Evolutionary conservation across 371 early-diverging fungal species (phyloP).

Genomic region (Mortierella sp.): DNA sequence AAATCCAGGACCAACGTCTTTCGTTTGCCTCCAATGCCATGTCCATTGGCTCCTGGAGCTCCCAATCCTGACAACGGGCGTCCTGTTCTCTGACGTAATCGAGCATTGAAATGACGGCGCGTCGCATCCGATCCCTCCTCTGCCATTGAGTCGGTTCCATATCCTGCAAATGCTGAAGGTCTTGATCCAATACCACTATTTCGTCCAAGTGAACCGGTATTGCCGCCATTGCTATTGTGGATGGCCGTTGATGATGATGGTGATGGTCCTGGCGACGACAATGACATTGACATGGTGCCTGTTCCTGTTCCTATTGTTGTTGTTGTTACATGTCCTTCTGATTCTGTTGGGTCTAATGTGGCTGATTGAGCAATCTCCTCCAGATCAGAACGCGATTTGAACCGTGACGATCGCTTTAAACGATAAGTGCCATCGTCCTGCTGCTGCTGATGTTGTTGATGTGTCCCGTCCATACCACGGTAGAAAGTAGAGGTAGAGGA

Average conservation of each 20-base stretch:
- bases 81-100: constrained; percentile 33
- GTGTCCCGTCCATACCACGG: background rate
- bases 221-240: background rate
- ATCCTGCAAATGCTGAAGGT: constrained; percentile 11
- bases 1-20: constrained; percentile 96
- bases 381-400: constrained; percentile 50
- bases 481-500: too few relatives aligned
- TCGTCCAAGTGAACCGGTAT: constrained; percentile 1
- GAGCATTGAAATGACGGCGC: constrained; percentile 10
- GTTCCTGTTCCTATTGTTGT: background rate
- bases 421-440: constrained; percentile 27
- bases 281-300: background rate
- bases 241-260: too few relatives aligned
- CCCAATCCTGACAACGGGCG: constrained; percentile 46
- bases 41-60: constrained; percentile 8
- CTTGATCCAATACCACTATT: constrained; percentile 1
- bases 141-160: constrained; percentile 52
- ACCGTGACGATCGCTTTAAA: constrained; percentile 42
- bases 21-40: constrained; percentile 33
- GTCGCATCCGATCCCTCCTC: constrained; percentile 41
- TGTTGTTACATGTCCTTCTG: background rate
- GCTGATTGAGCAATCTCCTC: constrained; percentile 51
- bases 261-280: too few relatives aligned
- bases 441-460: constrained; percentile 4
- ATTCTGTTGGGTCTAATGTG: background rate